Base-by-base conservation (phyloP, 495 filamentous ascomycete genomes). In the Podospora didyma region DNA sequence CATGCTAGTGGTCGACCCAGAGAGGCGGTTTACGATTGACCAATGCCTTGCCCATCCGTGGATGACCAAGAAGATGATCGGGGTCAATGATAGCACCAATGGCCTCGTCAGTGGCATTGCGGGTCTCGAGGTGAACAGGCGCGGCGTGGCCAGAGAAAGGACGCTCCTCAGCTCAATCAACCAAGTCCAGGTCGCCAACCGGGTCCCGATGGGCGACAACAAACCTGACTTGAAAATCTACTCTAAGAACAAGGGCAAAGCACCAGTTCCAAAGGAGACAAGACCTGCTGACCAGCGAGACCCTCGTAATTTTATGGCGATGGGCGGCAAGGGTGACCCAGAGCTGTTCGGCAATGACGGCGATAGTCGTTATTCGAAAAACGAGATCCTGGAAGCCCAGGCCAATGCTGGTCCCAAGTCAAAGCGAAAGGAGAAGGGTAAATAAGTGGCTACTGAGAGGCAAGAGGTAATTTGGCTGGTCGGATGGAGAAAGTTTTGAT, bases 1-100 rank as follows among this genome's bases (percentile, higher is more conserved):
- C 28, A 99, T 99, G 95, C 82, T 99, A 28, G 87, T 87, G 0
- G 91, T 96, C 16, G 84, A 96, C 58, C 85, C 88, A 16, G 84
- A 91, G 26, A 82, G 86, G 67, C 83, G 95, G 28, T 91, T 88
- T 67, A 94, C 88, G 0, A 83, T 97, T 53, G 92, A 96, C 48
- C 84, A 92, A 65, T 97, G 93, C 65, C 81, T 97, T 7, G 79
- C 89, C 52, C 94, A 99, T 69, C 91, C 92, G 0, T 99, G 95
- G 95, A 79, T 90, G 37, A 90, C 83, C 1, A 66, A 75, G 22
- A 73, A 74, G 31, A 68, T 65, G 7, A 58, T 84, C 24, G 80
- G 78, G 49, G 74, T 82, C 6, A 83, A 81, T 42, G 95, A 97
- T 67, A 96, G 92, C 69, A 96, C 90, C n/a, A 93, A 95, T 62